These are phyloP conservation scores for Akebia trifoliata DNA, from an alignment of 164 flowering plant genomes.

Conservation along the genomic window DNA sequence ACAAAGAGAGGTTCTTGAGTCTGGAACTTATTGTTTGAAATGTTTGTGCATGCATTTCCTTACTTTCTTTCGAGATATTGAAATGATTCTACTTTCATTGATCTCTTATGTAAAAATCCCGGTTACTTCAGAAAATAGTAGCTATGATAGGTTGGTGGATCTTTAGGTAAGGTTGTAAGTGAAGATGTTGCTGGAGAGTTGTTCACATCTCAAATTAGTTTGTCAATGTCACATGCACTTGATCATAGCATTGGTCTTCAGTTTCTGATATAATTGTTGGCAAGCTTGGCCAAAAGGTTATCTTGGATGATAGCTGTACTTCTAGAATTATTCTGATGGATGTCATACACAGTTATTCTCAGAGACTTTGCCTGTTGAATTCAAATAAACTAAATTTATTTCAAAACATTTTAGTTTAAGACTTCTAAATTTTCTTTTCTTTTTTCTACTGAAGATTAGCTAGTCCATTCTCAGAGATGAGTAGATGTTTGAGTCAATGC, in stretches of 20 bases:
- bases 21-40: neutral
- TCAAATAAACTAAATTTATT: neutral
- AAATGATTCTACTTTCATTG: neutral
- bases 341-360: neutral
- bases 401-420: neutral
- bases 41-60: neutral
- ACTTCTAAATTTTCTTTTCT: conserved; percentile 1
- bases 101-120: too few species aligned
- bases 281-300: neutral
- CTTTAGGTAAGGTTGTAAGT: too few species aligned
- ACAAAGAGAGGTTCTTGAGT: conserved; percentile 67
- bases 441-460: too few species aligned
- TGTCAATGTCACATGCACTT: neutral
- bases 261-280: neutral
- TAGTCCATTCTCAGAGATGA: too few species aligned
- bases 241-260: neutral
- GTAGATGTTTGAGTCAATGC: neutral
- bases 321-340: neutral
- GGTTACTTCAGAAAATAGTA: too few species aligned
- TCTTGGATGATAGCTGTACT: neutral
- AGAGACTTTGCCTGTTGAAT: neutral
- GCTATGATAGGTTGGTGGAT: too few species aligned
- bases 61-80: neutral
- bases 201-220: neutral
- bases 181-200: neutral